Evolutionary conservation across 352 stramenopile genomes (phyloP).

Genomic region (Phytophthora litchii): DNA sequence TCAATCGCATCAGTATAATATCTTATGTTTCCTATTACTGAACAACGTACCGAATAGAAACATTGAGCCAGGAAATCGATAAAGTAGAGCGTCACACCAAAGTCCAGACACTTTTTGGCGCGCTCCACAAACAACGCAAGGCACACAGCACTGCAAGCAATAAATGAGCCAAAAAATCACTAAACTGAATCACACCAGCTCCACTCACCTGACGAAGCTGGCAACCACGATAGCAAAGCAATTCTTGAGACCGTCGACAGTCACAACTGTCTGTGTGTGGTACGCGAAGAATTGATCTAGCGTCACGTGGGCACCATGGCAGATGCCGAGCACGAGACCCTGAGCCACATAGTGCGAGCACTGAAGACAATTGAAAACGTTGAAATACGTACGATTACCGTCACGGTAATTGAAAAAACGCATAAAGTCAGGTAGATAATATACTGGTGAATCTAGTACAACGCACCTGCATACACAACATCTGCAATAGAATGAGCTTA

Average conservation of each 20-base stretch:
- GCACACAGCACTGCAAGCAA: constrained; percentile 58
- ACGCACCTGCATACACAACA: constrained; percentile 85
- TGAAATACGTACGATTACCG: background rate
- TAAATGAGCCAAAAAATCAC: constrained; percentile 11
- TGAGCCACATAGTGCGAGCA: constrained; percentile 83
- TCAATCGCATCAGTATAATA: background rate
- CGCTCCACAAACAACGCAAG: constrained; percentile 87
- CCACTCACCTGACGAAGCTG: constrained; percentile 50
- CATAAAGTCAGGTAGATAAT: constrained; percentile 6
- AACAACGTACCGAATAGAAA: constrained; percentile 75
- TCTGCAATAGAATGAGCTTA: constrained; percentile 90
- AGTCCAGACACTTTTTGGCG: constrained; percentile 92
- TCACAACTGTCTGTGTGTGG: constrained; percentile 77
- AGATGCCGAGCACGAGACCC: constrained; percentile 76
- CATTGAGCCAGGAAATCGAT: constrained; percentile 82
- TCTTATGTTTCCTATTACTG: background rate
- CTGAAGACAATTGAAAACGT: constrained; percentile 33
- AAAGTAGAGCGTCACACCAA: constrained; percentile 90
- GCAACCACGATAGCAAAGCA: constrained; percentile 71
- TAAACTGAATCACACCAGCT: background rate
- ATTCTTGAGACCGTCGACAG: constrained; percentile 83
- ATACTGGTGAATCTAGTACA: background rate
- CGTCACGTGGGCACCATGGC: constrained; percentile 68
- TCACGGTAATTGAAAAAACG: background rate
- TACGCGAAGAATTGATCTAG: constrained; percentile 89